Conservation (phyloP, 106 monocot genomes). For the Allium cepa region DNA sequence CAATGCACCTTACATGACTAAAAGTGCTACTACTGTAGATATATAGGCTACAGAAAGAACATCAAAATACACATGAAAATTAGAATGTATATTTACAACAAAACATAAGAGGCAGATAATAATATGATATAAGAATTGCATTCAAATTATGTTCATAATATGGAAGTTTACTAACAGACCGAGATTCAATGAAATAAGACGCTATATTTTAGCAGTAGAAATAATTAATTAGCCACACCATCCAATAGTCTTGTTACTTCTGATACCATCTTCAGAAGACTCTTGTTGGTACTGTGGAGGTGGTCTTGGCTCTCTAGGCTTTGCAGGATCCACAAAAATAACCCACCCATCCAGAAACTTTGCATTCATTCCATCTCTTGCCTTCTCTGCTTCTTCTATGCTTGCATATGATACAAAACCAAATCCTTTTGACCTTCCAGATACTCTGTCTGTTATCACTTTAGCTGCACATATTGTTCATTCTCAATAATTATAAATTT, state of each 20-base stretch:
- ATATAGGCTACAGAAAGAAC: too few species aligned
- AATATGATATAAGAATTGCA: too few species aligned
- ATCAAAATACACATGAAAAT: too few species aligned
- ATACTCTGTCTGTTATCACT: slow-evolving; percentile 68
- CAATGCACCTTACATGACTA: too few species aligned
- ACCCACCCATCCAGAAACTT: slow-evolving; percentile 96
- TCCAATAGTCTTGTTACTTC: slow-evolving; percentile 69
- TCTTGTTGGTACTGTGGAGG: slow-evolving; percentile 18
- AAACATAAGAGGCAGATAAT: too few species aligned
- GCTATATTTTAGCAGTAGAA: too few species aligned
- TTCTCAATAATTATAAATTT: not conserved
- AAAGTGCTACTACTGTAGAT: too few species aligned
- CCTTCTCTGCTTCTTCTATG: slow-evolving; percentile 73
- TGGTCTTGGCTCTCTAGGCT: slow-evolving; percentile 52
- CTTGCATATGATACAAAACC: slow-evolving; percentile 67
- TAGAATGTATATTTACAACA: too few species aligned
- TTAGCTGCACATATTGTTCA: slow-evolving; percentile 45
- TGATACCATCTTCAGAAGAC: slow-evolving; percentile 30
- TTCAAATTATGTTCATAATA: too few species aligned
- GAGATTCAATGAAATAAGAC: too few species aligned
- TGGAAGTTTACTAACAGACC: too few species aligned
- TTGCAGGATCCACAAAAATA: slow-evolving; percentile 92
- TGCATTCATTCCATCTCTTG: slow-evolving; percentile 78
- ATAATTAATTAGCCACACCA: slow-evolving; percentile 63
- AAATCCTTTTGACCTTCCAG: slow-evolving; percentile 92